These are phyloP conservation scores for Plenodomus tracheiphilus DNA, from an alignment of 2,329 filamentous ascomycete species.

Conservation along the genomic window DNA sequence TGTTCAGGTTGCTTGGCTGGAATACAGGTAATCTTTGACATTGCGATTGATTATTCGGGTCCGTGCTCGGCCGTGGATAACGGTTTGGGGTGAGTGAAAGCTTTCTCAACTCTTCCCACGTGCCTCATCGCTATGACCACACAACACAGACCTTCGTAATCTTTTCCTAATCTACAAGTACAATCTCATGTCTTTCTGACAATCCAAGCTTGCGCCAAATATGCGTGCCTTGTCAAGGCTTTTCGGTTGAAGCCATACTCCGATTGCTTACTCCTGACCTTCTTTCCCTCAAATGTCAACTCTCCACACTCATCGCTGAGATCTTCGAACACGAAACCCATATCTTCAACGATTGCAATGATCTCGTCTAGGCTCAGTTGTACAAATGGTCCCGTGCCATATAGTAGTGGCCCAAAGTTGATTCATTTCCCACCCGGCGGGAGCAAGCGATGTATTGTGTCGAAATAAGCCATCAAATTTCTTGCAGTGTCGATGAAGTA, in stretches of 20 bases:
- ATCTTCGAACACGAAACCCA: slow-evolving; percentile 59
- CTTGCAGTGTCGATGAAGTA: slow-evolving; percentile 66
- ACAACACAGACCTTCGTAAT: neutral
- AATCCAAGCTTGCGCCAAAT: slow-evolving; percentile 60
- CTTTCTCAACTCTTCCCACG: neutral
- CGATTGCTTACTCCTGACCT: slow-evolving; percentile 53
- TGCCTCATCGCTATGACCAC: neutral
- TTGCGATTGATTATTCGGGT: no score
- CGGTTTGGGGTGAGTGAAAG: no score
- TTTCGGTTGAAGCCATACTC: slow-evolving; percentile 58
- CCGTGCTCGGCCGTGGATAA: no score
- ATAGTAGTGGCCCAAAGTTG: slow-evolving; percentile 61
- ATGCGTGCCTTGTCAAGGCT: slow-evolving; percentile 58
- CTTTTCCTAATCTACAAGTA: neutral
- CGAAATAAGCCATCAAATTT: slow-evolving; percentile 59
- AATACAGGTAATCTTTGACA: no score
- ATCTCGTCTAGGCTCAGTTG: slow-evolving; percentile 61
- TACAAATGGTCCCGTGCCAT: slow-evolving; percentile 58
- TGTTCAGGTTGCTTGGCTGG: no score
- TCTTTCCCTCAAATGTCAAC: slow-evolving; percentile 47
- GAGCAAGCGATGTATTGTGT: slow-evolving; percentile 56
- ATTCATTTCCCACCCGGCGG: slow-evolving; percentile 57
- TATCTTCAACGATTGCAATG: slow-evolving; percentile 50
- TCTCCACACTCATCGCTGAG: slow-evolving; percentile 48
- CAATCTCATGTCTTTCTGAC: slow-evolving; percentile 38